Evolutionary conservation across 2,329 filamentous ascomycete species (phyloP).

Genomic region (Diplocarpon rosae): DNA sequence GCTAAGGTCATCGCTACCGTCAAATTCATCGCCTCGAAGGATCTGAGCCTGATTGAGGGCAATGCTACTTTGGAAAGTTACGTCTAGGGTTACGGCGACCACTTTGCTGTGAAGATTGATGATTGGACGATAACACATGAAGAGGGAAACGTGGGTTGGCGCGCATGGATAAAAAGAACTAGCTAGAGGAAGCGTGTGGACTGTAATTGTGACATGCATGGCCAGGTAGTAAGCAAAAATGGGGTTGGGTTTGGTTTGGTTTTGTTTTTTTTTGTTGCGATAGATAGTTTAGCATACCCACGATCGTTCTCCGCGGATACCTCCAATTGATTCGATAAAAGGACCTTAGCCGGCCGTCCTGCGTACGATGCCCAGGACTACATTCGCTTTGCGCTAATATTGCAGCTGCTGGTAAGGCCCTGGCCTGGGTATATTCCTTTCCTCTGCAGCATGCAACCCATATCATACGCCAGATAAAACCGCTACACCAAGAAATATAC

Average conservation of each 20-base stretch:
- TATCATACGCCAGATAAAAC: not conserved
- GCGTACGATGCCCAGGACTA: too few relatives aligned
- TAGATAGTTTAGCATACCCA: not conserved
- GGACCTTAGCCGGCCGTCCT: not conserved
- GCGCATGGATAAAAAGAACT: conserved; percentile 1
- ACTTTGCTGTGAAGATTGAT: conserved; percentile 8
- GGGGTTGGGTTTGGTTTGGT: not conserved
- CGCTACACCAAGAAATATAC: not conserved
- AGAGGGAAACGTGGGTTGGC: conserved; percentile 7
- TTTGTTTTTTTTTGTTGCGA: too few relatives aligned
- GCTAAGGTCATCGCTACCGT: conserved; percentile 55
- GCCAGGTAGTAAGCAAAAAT: not conserved
- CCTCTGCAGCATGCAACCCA: conserved; percentile 1
- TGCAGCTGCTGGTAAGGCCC: too few relatives aligned
- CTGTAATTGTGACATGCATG: not conserved
- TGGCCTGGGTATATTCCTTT: conserved; percentile 6
- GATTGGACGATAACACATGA: conserved; percentile 19
- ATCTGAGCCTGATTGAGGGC: conserved; percentile 21
- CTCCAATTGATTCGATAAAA: conserved; percentile 1
- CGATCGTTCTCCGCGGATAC: not conserved
- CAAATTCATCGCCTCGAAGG: conserved; percentile 25
- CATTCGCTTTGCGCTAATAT: too few relatives aligned
- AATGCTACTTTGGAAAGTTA: conserved; percentile 16
- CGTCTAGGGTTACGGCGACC: conserved; percentile 5
- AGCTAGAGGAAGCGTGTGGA: too few relatives aligned